Conservation (phyloP, 2,329 filamentous ascomycete genomes). For the Hypoxylon sp. region DNA sequence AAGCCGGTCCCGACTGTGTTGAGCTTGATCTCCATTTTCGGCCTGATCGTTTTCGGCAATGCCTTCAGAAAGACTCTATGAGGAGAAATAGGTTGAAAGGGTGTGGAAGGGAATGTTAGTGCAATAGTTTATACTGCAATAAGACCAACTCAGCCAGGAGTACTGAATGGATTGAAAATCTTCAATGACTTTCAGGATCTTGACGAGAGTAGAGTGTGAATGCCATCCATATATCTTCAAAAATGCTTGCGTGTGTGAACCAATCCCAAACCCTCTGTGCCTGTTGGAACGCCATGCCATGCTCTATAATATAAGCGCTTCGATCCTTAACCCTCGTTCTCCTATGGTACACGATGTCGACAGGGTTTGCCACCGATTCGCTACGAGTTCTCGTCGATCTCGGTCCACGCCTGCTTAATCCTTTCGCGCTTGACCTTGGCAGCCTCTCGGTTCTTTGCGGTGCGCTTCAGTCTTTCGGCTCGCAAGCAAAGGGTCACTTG, state of each 20-base stretch:
- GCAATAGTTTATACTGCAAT: conserved; percentile 30
- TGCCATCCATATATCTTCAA: background rate
- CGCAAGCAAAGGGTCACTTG: conserved; percentile 88
- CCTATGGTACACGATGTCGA: conserved; percentile 9
- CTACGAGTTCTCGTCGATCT: conserved; percentile 80
- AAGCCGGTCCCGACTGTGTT: conserved; percentile 89
- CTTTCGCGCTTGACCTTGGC: conserved; percentile 79
- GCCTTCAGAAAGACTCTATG: conserved; percentile 68
- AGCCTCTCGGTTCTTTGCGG: conserved; percentile 80
- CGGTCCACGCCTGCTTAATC: conserved; percentile 83
- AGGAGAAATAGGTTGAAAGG: conserved; percentile 24
- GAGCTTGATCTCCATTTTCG: conserved; percentile 83
- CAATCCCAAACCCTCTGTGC: conserved; percentile 11
- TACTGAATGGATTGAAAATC: conserved; percentile 5
- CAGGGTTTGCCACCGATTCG: background rate
- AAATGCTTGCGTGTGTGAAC: conserved; percentile 4
- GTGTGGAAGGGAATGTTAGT: conserved; percentile 2
- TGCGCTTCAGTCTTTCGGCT: conserved; percentile 83
- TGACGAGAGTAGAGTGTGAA: conserved; percentile 24
- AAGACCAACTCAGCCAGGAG: conserved; percentile 12
- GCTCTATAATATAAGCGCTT: conserved; percentile 19
- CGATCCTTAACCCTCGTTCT: background rate
- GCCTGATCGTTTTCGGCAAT: conserved; percentile 83
- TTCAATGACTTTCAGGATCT: background rate
- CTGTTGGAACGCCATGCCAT: conserved; percentile 40